phyloP scores from a whole-genome alignment of 2,329 filamentous ascomycete genomes.

The Lasiodiplodia sp. region DNA sequence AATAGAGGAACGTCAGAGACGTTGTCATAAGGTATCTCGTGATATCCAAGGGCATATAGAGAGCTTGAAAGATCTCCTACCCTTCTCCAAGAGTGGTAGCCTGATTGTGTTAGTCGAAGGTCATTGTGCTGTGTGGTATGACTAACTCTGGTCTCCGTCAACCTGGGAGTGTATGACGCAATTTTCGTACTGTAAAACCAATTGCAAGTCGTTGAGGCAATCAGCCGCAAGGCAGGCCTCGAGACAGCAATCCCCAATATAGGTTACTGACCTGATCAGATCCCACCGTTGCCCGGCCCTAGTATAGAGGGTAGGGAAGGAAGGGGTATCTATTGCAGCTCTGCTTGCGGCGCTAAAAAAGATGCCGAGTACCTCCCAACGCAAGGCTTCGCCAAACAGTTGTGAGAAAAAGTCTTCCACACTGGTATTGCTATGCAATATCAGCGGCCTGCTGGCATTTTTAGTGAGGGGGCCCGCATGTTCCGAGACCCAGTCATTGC shows the following conservation, averaged over 20 bases:
- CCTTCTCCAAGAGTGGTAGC: conserved; percentile 57
- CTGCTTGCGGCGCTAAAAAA: conserved; percentile 50
- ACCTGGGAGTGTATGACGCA: conserved; percentile 30
- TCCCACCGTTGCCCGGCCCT: conserved; percentile 38
- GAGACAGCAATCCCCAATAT: conserved; percentile 46
- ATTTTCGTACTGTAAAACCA: conserved; percentile 42
- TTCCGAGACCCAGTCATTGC: not conserved
- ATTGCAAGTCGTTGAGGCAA: conserved; percentile 54
- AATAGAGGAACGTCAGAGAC: conserved; percentile 41
- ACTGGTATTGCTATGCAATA: not conserved
- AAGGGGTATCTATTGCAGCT: conserved; percentile 32
- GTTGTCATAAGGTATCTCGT: conserved; percentile 49
- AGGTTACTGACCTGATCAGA: conserved; percentile 38
- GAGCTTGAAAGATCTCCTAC: conserved; percentile 57
- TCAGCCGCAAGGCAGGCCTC: conserved; percentile 43
- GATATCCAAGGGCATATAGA: conserved; percentile 57
- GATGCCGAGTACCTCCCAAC: conserved; percentile 52
- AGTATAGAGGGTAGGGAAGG: conserved; percentile 39
- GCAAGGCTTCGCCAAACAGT: conserved; percentile 37
- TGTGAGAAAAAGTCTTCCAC: conserved; percentile 31
- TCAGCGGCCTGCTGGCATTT: conserved; percentile 29
- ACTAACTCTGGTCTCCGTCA: conserved; percentile 36
- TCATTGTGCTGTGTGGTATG: conserved; percentile 32
- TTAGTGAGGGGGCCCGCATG: not conserved
- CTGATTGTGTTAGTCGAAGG: conserved; percentile 37